Conservation (phyloP, 1,139 yeast genomes). For the Geotrichum macrosporum region DNA sequence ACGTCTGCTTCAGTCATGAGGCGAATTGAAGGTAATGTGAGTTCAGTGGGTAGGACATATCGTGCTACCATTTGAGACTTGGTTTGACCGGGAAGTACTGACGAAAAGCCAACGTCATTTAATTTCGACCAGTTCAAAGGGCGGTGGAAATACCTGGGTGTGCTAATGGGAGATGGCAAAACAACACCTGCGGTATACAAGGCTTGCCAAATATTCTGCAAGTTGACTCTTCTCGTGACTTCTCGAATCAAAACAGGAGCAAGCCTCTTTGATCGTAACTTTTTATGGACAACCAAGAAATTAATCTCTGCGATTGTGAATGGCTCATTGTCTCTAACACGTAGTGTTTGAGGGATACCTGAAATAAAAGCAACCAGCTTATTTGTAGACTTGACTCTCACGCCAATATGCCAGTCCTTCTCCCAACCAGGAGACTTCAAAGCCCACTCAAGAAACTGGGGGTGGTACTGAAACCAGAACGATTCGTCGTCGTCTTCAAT, state of each 20-base stretch:
- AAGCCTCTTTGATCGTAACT: conserved; percentile 84
- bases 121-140: conserved; percentile 90
- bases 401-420: conserved; percentile 89
- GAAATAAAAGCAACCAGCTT: conserved; percentile 88
- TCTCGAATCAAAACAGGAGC: conserved; percentile 94
- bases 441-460: conserved; percentile 87
- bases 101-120: conserved; percentile 78
- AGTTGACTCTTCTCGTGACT: conserved; percentile 87
- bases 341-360: conserved; percentile 75
- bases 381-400: conserved; percentile 69
- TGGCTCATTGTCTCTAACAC: conserved; percentile 51
- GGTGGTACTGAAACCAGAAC: conserved; percentile 84
- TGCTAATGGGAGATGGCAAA: conserved; percentile 87
- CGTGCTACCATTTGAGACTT: conserved; percentile 77
- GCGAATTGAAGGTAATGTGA: conserved; percentile 59
- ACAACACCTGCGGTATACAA: conserved; percentile 89
- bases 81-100: conserved; percentile 72
- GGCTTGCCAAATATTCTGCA: conserved; percentile 88
- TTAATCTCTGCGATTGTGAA: conserved; percentile 82
- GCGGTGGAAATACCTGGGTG: conserved; percentile 89
- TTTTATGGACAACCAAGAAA: conserved; percentile 90
- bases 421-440: conserved; percentile 91
- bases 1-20: conserved; percentile 58
- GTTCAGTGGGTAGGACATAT: conserved; percentile 61
- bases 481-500: conserved; percentile 93